Conservation (phyloP, 164 flowering plant species). For the Buxus sempervirens region DNA sequence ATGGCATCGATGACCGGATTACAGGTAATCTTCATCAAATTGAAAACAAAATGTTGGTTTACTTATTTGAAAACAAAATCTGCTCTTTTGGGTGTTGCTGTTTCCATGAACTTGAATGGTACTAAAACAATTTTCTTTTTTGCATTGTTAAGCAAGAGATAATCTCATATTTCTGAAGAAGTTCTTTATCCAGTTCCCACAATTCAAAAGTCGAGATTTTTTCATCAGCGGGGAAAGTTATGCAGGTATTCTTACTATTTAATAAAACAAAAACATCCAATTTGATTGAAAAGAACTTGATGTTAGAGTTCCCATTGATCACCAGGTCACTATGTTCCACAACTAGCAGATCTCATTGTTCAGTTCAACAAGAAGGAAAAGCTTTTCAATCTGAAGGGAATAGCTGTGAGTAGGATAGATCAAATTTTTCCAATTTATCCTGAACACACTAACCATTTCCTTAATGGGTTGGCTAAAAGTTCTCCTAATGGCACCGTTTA, state of each 20-base stretch:
- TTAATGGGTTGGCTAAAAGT: no score
- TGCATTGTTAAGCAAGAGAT: constrained; percentile 20
- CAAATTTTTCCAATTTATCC: no score
- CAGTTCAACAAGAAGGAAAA: constrained; percentile 21
- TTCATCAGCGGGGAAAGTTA: constrained; percentile 48
- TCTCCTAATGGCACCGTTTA: background rate
- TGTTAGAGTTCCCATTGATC: background rate
- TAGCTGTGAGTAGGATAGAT: constrained; percentile 37
- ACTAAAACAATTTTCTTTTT: background rate
- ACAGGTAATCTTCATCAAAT: constrained; percentile 25
- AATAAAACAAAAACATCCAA: background rate
- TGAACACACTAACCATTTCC: no score
- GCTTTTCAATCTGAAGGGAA: constrained; percentile 31
- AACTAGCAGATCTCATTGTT: constrained; percentile 36
- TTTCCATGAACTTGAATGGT: no score
- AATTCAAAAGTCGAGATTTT: constrained; percentile 31
- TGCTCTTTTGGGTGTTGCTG: no score
- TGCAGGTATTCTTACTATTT: constrained; percentile 28
- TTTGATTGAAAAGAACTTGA: background rate
- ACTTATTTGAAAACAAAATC: no score
- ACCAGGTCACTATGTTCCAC: constrained; percentile 54
- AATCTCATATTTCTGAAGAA: constrained; percentile 33
- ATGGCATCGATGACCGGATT: constrained; percentile 23
- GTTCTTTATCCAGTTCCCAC: constrained; percentile 40
- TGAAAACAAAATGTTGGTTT: no score